These are phyloP conservation scores for Scutellaria galericulata DNA, from an alignment of 257 asterid species.

Conservation along the genomic window DNA sequence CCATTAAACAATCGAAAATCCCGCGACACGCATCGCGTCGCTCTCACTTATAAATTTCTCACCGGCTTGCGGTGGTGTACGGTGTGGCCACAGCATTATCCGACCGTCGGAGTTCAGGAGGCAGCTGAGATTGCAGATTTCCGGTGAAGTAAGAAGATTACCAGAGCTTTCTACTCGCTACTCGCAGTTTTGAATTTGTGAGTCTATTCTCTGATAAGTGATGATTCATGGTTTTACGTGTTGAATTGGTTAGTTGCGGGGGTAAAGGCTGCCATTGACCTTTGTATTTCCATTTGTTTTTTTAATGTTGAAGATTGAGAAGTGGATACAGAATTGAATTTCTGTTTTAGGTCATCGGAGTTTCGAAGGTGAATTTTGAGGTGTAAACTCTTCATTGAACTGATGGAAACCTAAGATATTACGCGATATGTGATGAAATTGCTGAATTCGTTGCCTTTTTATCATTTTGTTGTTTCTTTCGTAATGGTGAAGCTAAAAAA, in stretches of 20 bases:
- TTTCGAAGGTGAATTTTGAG: too few species aligned
- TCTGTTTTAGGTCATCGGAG: slow-evolving; percentile 9
- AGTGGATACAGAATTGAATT: background rate
- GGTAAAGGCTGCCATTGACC: background rate
- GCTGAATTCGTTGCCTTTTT: background rate
- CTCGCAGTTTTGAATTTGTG: slow-evolving; percentile 6
- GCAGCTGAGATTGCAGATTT: slow-evolving; percentile 27
- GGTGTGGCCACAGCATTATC: background rate
- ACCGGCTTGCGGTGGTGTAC: slow-evolving; percentile 1
- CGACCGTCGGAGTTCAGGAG: background rate
- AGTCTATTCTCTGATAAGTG: slow-evolving; percentile 1
- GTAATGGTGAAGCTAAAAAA: slow-evolving; percentile 4
- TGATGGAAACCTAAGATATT: background rate
- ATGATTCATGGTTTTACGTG: background rate
- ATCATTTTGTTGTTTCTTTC: background rate
- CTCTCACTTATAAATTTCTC: background rate
- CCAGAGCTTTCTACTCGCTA: background rate
- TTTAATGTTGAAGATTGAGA: slow-evolving; percentile 2
- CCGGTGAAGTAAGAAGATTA: slow-evolving; percentile 15
- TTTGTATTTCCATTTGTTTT: background rate
- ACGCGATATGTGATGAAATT: background rate
- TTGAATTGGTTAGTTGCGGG: slow-evolving; percentile 1
- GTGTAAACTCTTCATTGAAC: too few species aligned
- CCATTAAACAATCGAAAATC: background rate
- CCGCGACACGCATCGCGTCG: background rate